A percentile compares a stretch with the other conserved stretches of the same genome.
Conservation (phyloP, 176 grass and related monocot species). For the bread wheat (Triticum aestivum) region IWGSC_CS_RefSeq_v2.1 NC_057810.1:548748395-548748894, state of each 20-base stretch:
- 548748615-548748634: background rate
- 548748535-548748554: slow-evolving; percentile 20
- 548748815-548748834: background rate
- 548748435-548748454: slow-evolving; percentile 37
- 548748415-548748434: slow-evolving; percentile 15
- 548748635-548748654: slow-evolving; percentile 2
- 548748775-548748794: background rate
- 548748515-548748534: slow-evolving; percentile 15
- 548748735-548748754: background rate
- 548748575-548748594: slow-evolving; percentile 28
- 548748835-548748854: slow-evolving; percentile 5
- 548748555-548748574: slow-evolving; percentile 3
- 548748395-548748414: slow-evolving; percentile 29
- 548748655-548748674: background rate
- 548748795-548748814: background rate
- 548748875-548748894: background rate
- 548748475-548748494: slow-evolving; percentile 21
- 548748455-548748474: slow-evolving; percentile 24
- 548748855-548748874: background rate
- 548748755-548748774: background rate
- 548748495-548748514: slow-evolving; percentile 28
- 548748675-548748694: background rate
- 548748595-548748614: background rate
- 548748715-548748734: background rate
- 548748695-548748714: slow-evolving; percentile 11